Evolutionary conservation across 2,329 filamentous ascomycete genomes (phyloP).

Genomic region (Ceratocystis colombiana): DNA sequence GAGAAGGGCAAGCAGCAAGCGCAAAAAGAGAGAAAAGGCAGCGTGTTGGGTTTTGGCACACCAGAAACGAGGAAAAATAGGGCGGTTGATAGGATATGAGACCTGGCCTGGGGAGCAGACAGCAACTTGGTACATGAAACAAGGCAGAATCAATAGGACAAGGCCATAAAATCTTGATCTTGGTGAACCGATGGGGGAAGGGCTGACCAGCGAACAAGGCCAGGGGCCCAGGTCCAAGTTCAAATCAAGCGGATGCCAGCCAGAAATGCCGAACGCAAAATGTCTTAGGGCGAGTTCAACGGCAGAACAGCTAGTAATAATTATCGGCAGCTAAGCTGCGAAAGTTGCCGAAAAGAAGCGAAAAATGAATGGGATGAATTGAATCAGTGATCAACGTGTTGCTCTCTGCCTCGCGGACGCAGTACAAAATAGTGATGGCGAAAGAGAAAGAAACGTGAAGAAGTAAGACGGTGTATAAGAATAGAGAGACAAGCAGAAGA

Average conservation of each 20-base stretch:
- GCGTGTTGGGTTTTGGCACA: not conserved
- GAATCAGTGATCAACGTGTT: too few species aligned
- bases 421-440: not conserved
- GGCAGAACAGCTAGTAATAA: not conserved
- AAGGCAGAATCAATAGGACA: not conserved
- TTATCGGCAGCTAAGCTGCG: not conserved
- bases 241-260: not conserved
- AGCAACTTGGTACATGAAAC: conserved; percentile 7
- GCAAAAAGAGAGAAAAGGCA: not conserved
- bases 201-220: not conserved
- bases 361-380: not conserved
- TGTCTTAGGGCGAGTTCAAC: not conserved
- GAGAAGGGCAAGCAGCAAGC: not conserved
- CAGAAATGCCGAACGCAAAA: not conserved
- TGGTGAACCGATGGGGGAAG: not conserved
- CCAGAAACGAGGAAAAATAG: not conserved
- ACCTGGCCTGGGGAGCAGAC: not conserved
- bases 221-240: not conserved
- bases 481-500: not conserved
- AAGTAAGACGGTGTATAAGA: not conserved
- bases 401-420: too few species aligned
- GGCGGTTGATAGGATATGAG: not conserved
- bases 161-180: conserved; percentile 8
- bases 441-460: not conserved
- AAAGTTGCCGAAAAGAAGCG: not conserved